phyloP scores from a whole-genome alignment of 2,329 filamentous ascomycete species.

The Escovopsis sp. region DNA sequence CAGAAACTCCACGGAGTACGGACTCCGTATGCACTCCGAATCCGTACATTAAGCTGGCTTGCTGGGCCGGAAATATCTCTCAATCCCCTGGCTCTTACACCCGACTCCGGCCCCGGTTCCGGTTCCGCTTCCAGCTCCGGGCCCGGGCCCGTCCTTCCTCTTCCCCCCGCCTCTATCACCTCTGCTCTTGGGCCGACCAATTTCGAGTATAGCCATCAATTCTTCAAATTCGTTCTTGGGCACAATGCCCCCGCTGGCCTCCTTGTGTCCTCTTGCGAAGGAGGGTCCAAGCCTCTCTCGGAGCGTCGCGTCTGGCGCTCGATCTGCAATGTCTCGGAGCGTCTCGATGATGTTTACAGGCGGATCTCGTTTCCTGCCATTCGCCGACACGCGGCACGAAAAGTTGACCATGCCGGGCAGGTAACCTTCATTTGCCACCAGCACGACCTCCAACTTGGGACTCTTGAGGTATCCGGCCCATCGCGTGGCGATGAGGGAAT shows the following conservation, averaged over 20 bases:
- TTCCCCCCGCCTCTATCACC: not conserved
- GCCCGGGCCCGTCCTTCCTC: too few relatives aligned
- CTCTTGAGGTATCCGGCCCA: slow-evolving; percentile 48
- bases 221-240: slow-evolving; percentile 47
- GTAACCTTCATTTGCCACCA: slow-evolving; percentile 54
- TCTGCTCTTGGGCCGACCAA: slow-evolving; percentile 35
- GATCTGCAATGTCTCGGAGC: slow-evolving; percentile 34
- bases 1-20: too few relatives aligned
- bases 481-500: slow-evolving; percentile 50
- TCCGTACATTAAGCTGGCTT: too few relatives aligned
- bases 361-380: slow-evolving; percentile 34
- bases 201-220: slow-evolving; percentile 39
- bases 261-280: slow-evolving; percentile 52
- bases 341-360: slow-evolving; percentile 49
- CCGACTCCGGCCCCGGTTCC: too few relatives aligned
- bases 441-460: slow-evolving; percentile 43
- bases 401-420: slow-evolving; percentile 49
- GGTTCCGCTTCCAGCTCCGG: too few relatives aligned
- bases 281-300: slow-evolving; percentile 40
- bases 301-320: slow-evolving; percentile 21
- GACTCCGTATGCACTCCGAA: too few relatives aligned
- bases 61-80: too few relatives aligned
- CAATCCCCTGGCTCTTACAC: too few relatives aligned
- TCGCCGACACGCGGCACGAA: slow-evolving; percentile 45
- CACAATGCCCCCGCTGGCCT: slow-evolving; percentile 52